A percentile compares a stretch with the other conserved stretches of the same genome.
These are phyloP conservation scores for Rhizopus delemar DNA, from an alignment of 371 early-diverging fungal species.

Conservation along the genomic window DNA sequence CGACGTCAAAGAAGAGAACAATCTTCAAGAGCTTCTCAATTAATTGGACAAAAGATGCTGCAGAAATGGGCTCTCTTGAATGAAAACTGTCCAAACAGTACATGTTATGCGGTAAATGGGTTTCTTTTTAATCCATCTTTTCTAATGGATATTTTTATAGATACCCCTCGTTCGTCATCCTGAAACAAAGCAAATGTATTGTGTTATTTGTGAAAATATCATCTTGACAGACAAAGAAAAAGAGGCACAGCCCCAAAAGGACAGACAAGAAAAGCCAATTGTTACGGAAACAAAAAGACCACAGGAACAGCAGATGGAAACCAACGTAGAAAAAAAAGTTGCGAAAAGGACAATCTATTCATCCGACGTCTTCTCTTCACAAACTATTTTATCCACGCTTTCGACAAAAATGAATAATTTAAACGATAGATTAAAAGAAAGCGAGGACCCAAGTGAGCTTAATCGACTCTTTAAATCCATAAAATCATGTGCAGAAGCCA, in stretches of 20 bases:
- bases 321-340: background rate
- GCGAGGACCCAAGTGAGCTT: conserved; percentile 27
- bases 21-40: conserved; percentile 60
- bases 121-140: too few relatives aligned
- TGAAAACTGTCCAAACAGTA: conserved; percentile 59
- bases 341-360: background rate
- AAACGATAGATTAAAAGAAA: conserved; percentile 8
- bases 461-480: conserved; percentile 33
- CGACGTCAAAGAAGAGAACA: conserved; percentile 52
- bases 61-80: conserved; percentile 73
- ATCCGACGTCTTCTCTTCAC: background rate
- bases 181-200: conserved; percentile 57
- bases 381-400: conserved; percentile 14
- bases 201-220: conserved; percentile 67
- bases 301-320: conserved; percentile 6
- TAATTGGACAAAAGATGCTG: conserved; percentile 69
- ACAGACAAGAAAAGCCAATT: too few relatives aligned
- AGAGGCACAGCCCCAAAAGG: too few relatives aligned
- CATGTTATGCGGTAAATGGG: conserved; percentile 60
- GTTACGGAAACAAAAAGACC: background rate
- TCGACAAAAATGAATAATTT: conserved; percentile 24
- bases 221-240: too few relatives aligned
- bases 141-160: conserved; percentile 26
- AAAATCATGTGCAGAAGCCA: conserved; percentile 33
- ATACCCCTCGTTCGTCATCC: conserved; percentile 64